Evolutionary conservation across 139 green algal genomes (phyloP).

Genomic region (Mesotaenium endlicherianum): DNA sequence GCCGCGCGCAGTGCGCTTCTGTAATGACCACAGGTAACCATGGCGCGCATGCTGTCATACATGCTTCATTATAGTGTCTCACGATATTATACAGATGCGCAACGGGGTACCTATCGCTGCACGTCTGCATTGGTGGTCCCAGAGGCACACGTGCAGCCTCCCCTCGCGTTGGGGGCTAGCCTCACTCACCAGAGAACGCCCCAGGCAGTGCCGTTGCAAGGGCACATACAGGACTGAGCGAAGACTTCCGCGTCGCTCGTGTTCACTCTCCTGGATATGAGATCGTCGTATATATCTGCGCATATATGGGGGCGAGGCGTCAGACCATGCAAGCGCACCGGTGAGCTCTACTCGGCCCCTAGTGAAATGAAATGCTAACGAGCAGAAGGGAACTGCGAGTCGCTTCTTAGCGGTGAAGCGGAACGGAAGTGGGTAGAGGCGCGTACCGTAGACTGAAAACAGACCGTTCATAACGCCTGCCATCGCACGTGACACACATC

Average conservation of each 20-base stretch:
- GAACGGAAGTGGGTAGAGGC: background rate
- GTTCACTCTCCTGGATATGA: conserved; percentile 3
- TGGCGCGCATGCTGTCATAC: background rate
- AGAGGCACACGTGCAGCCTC: background rate
- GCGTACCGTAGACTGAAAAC: conserved; percentile 29
- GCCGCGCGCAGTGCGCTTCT: background rate
- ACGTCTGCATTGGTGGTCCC: background rate
- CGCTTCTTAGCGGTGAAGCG: background rate
- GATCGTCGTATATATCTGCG: conserved; percentile 29
- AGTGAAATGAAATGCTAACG: too few relatives aligned
- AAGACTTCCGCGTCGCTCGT: conserved; percentile 24
- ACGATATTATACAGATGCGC: background rate
- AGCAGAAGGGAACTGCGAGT: background rate
- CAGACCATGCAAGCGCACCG: too few relatives aligned
- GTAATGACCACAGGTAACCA: background rate
- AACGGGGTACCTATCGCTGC: background rate
- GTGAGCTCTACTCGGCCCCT: too few relatives aligned
- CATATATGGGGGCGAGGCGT: too few relatives aligned
- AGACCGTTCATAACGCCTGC: conserved; percentile 30
- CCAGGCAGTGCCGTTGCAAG: conserved; percentile 5
- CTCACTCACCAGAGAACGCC: conserved; percentile 3
- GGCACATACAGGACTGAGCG: background rate
- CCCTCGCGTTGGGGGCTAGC: too few relatives aligned
- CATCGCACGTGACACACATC: too few relatives aligned
- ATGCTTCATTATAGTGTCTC: background rate